phyloP scores from a whole-genome alignment of 441 rosid genomes.

The Oxalis stricta region DNA sequence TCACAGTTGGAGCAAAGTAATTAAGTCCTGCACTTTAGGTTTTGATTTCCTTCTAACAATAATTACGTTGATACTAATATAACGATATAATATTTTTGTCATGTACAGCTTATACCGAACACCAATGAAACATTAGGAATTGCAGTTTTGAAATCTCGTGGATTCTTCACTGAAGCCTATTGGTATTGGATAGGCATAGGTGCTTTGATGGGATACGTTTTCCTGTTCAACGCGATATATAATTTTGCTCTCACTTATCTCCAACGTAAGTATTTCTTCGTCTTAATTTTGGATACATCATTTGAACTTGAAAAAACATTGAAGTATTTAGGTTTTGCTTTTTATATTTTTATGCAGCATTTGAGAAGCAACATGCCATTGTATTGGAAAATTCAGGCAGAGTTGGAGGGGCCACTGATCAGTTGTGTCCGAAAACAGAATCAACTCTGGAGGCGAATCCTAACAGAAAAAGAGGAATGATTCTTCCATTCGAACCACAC shows the following conservation, averaged over 20 bases:
- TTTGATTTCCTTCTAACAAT: too few species aligned
- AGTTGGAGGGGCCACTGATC: constrained; percentile 15
- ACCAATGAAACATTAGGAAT: constrained; percentile 38
- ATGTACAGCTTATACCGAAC: constrained; percentile 15
- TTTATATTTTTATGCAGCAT: constrained; percentile 23
- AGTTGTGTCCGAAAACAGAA: constrained; percentile 9
- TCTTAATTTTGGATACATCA: background rate
- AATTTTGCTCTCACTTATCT: constrained; percentile 44
- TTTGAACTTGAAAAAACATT: background rate
- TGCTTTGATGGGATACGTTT: constrained; percentile 30
- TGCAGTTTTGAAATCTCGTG: constrained; percentile 33
- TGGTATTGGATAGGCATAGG: constrained; percentile 78
- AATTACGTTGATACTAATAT: too few species aligned
- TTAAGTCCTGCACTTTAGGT: background rate
- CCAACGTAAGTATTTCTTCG: constrained; percentile 24
- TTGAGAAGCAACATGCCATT: constrained; percentile 45
- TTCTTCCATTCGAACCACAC: constrained; percentile 78
- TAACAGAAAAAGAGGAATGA: constrained; percentile 52
- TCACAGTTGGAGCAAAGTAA: constrained; percentile 55
- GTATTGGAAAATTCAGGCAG: constrained; percentile 25
- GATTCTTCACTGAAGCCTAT: constrained; percentile 24
- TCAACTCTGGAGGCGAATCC: constrained; percentile 8
- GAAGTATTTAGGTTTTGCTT: too few species aligned
- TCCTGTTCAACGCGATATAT: constrained; percentile 37
- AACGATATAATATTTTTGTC: background rate